Evolutionary conservation across 805 yeast species (phyloP), one percentile per base, ranked within the genome.

Genomic region (Torulaspora microellipsoides): DNA sequence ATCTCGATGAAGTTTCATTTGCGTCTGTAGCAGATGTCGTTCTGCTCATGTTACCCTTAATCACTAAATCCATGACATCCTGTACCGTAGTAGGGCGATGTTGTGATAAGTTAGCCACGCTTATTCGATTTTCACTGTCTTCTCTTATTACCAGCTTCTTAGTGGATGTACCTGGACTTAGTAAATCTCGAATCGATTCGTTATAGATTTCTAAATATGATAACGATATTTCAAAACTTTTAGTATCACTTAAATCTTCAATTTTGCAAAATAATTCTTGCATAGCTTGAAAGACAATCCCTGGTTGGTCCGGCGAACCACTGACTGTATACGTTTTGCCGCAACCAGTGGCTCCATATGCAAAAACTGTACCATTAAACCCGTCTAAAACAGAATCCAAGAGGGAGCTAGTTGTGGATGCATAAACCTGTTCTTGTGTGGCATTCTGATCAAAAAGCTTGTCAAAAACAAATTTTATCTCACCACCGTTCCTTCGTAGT

Each of bases 341-440:
- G 64, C 97, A 90, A 0, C 98, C 98, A 0, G 98, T 90, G 25
- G 98, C 95, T 1, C 98, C 98, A 61, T 90, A 90, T 0, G 98
- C 97, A 69, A 90, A 90, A 0, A 90, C 87, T 0, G 96, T 88
- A 5, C 95, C 83, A 61, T 91, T 89, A 64, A 70, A 86, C 0
- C 97, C 98, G 48, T 85, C 93, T 33, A 90, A 62, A 0, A 88
- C 80, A 31, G 82, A 75, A 47, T 81, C 87, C 7, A 90, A 68
- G 37, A 88, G 67, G 0, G 95, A 91, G 39, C 72, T 69, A 0
- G 95, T 78, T 0, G 95, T 86, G 27, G 65, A 62, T 20, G 67
- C 58, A 58, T 78, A 90, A 0, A 90, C 86, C 6, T 83, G 82
- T 8, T 73, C 69, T 56, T 90, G 96, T 0, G 77, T 48, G 0